Base-by-base conservation (phyloP, 192 early-diverging fungal genomes). In the Backusella macrospora region DNA sequence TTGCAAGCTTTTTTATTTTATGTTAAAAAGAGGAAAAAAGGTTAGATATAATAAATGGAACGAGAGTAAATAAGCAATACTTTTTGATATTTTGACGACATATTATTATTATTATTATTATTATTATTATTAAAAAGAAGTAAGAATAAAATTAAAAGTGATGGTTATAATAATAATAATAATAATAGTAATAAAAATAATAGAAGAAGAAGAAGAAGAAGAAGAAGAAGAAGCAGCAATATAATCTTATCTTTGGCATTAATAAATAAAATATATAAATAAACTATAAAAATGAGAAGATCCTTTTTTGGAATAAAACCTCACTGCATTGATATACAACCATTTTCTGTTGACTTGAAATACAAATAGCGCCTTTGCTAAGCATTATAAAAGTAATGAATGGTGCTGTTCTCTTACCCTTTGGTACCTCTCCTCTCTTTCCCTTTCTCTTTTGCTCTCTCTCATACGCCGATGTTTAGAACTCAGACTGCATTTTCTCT, bases 61-160 rank as follows among this genome's bases (percentile, higher is more conserved):
- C 5, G 15, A 16, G 9, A 10, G 21, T 26, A 10, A 67, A 40
- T 18, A 43, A 40, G 39, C 0, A 44, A 21, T 72, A 72, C 71
- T 72, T 72, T 72, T 44, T 72, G 71, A n/a, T 72, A 72, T 72
- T 55, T 16, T 18, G 67, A 43, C 15, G 45, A 47, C 44, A 68
- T 45, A n/a, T 5, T 59, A 52, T 18, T 43, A 15, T 6, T 65
- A 3, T 12, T 45, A n/a, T 5, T 59, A 52, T 18, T 43, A 15
- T 6, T 65, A 3, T 12, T 65, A 12, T 40, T 40, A n/a, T n/a
- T 5, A 14, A 16, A 1, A 10, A 16, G 37, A 39, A n/a, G 18
- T 43, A 67, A 34, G 29, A 34, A 34, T 34, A 34, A 34, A 2
- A 34, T 34, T 34, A 34, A 34, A 34, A 2, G n/a, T n/a, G n/a